Evolutionary conservation across 257 asterid species (phyloP), one percentile per base, ranked within the genome.

Genomic region (Buddleja alternifolia): DNA sequence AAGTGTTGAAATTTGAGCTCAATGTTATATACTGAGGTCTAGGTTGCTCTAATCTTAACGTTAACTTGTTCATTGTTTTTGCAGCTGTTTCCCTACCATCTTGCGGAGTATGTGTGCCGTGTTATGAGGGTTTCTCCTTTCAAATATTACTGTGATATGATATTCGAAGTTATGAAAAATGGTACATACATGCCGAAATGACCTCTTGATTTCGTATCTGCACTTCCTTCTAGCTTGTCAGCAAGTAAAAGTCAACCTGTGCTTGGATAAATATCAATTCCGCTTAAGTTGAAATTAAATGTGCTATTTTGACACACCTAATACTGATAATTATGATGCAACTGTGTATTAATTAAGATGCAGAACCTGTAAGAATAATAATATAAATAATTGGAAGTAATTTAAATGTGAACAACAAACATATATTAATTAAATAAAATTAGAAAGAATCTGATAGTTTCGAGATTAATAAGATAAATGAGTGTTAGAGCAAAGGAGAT

Each of bases 81-180:
- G 89, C 96, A 94, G 99, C 72, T 94, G 70, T 94, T 83, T 48
- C 99, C 99, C 0, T 94, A 94, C 81, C 99, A 94, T 81, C 97
- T 94, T 71, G 88, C 97, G 15, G 99, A 94, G 81, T 85, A 94
- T 74, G 89, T 94, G 74, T 89, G 97, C 84, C 99, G 97, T 59
- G 99, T 94, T 67, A 87, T 89, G 99, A 80, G 99, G 86, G 78
- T 91, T 75, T 86, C 99, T 40, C 97, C 99, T 69, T 94, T 94
- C 90, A 89, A 89, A 82, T 94, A 94, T 85, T 94, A 94, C 80
- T 94, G 99, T 23, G 97, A 94, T 62, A 94, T 89, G 85, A 76
- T 94, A 69, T 94, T 94, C 50, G 99, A 94, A 84, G 99, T 94
- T 76, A 91, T 94, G 99, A 94, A 75, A 84, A 91, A 87, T 77